Evolutionary conservation across 2,329 filamentous ascomycete species (phyloP).

Genomic region (Alternaria gansuensis): DNA sequence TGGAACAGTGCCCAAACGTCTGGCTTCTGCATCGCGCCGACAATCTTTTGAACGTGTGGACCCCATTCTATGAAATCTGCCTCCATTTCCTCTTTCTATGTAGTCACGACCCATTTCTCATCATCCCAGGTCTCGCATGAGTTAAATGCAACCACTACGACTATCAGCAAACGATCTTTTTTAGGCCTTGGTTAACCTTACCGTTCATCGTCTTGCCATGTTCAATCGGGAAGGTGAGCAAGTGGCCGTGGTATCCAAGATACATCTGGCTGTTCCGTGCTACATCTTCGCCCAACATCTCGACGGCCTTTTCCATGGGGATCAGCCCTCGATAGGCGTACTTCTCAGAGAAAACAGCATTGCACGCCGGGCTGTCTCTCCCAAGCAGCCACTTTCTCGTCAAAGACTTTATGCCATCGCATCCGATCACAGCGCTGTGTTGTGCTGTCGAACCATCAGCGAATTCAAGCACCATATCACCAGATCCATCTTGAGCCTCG

Average conservation of each 20-base stretch:
- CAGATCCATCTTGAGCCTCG: conserved; percentile 43
- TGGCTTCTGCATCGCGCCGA: conserved; percentile 58
- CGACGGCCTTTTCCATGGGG: conserved; percentile 65
- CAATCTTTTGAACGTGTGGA: conserved; percentile 42
- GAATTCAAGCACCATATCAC: conserved; percentile 54
- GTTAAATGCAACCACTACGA: conserved; percentile 48
- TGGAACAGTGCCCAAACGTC: conserved; percentile 68
- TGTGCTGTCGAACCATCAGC: conserved; percentile 58
- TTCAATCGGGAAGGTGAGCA: conserved; percentile 71
- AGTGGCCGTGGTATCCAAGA: conserved; percentile 66
- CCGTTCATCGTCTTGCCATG: conserved; percentile 66
- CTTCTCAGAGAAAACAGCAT: conserved; percentile 65
- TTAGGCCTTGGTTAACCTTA: conserved; percentile 17
- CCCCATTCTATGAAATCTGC: conserved; percentile 45
- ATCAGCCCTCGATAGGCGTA: conserved; percentile 71
- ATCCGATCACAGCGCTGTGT: conserved; percentile 65
- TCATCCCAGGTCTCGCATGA: conserved; percentile 47
- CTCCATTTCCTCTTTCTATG: conserved; percentile 47
- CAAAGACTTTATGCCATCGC: conserved; percentile 71
- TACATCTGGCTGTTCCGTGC: conserved; percentile 65
- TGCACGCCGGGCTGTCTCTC: conserved; percentile 52
- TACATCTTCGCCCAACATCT: conserved; percentile 61
- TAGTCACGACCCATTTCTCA: conserved; percentile 47
- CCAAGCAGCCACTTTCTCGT: conserved; percentile 65
- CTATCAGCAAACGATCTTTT: conserved; percentile 14